Evolutionary conservation across 164 flowering plant genomes (phyloP).

Genomic region (Magnolia changhungtana): DNA sequence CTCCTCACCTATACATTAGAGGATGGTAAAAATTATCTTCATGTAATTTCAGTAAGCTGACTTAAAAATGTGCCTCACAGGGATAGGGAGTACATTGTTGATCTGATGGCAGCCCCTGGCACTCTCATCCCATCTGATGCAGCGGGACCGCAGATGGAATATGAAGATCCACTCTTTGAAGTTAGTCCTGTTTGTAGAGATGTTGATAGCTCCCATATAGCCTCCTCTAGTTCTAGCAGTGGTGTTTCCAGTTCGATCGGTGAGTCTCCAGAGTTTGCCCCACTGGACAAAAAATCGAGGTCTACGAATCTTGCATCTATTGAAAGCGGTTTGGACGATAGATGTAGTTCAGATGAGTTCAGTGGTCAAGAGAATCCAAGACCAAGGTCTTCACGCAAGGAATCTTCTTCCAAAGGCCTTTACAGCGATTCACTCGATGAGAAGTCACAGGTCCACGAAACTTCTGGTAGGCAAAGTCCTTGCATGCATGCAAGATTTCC

Average conservation of each 20-base stretch:
- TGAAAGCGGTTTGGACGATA: constrained; percentile 30
- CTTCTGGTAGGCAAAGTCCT: constrained; percentile 31
- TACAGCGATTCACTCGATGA: constrained; percentile 17
- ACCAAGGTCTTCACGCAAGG: constrained; percentile 13
- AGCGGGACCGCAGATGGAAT: constrained; percentile 50
- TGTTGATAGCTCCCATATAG: constrained; percentile 34
- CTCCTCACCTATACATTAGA: neutral
- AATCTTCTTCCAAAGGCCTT: constrained; percentile 15
- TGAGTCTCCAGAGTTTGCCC: constrained; percentile 39
- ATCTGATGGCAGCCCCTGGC: constrained; percentile 96
- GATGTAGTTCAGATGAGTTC: constrained; percentile 22
- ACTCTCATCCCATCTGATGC: constrained; percentile 93
- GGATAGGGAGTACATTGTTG: constrained; percentile 98
- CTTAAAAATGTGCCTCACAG: constrained; percentile 25
- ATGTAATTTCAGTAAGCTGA: constrained; percentile 4
- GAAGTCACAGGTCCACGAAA: constrained; percentile 11
- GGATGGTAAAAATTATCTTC: neutral
- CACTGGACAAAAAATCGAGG: constrained; percentile 33
- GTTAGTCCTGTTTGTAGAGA: constrained; percentile 50
- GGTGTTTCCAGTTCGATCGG: constrained; percentile 46
- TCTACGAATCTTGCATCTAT: constrained; percentile 18
- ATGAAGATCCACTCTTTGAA: constrained; percentile 43
- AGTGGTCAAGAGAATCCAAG: constrained; percentile 11
- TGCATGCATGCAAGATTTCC: constrained; percentile 75
- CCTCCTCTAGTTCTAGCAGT: constrained; percentile 62